Evolutionary conservation across 805 yeast species (phyloP).

Genomic region (Spathaspora hagerdaliae): DNA sequence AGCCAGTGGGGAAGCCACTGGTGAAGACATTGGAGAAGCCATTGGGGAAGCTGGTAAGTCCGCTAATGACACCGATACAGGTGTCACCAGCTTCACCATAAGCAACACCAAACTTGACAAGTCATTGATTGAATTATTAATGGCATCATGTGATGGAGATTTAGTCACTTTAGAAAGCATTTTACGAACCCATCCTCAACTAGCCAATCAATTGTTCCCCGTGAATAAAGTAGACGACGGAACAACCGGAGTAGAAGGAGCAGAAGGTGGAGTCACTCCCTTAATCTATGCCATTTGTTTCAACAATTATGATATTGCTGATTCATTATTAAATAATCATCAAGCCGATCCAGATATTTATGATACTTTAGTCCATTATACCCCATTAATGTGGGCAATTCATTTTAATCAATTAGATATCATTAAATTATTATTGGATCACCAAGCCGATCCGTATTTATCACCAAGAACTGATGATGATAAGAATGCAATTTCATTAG

Average conservation of each 20-base stretch:
- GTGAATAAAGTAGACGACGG: no score
- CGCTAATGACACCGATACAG: not conserved
- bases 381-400: conserved; percentile 88
- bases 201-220: conserved; percentile 18
- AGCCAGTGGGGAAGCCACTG: not conserved
- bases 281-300: conserved; percentile 54
- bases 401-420: conserved; percentile 54
- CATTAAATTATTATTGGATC: conserved; percentile 52
- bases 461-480: conserved; percentile 19
- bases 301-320: conserved; percentile 45
- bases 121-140: conserved; percentile 20
- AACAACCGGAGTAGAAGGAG: no score
- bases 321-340: conserved; percentile 38
- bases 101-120: not conserved
- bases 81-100: not conserved
- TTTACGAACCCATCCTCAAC: conserved; percentile 16
- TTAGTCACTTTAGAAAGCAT: conserved; percentile 27
- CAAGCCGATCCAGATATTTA: conserved; percentile 45
- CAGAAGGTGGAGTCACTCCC: conserved; percentile 34
- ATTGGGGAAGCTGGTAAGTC: not conserved
- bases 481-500: conserved; percentile 54
- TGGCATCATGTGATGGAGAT: conserved; percentile 37
- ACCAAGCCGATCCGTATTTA: conserved; percentile 60
- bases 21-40: not conserved
- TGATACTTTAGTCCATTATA: conserved; percentile 51